Evolutionary conservation across 2,329 filamentous ascomycete genomes (phyloP).

Genomic region (Fusarium scirpi): DNA sequence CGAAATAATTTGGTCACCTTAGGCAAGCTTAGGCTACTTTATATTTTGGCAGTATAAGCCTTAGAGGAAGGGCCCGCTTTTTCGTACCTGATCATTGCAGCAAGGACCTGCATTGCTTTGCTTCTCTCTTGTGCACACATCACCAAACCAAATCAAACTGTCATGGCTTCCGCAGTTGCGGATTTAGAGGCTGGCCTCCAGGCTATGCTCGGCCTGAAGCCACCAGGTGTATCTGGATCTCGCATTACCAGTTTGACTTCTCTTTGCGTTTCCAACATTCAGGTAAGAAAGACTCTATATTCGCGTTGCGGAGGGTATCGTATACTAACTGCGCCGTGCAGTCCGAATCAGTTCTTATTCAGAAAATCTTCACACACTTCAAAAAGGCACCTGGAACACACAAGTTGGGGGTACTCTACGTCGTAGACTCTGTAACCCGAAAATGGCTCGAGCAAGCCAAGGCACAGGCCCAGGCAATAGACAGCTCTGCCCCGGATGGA

Average conservation of each 20-base stretch:
- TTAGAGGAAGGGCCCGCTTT: background rate
- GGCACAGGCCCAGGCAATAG: constrained; percentile 83
- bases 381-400: constrained; percentile 94
- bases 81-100: background rate
- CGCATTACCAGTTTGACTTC: constrained; percentile 89
- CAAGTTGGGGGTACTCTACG: constrained; percentile 99
- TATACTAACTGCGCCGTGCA: constrained; percentile 55
- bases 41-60: background rate
- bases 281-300: constrained; percentile 68
- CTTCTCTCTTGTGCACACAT: constrained; percentile 27
- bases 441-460: constrained; percentile 98
- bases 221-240: constrained; percentile 92
- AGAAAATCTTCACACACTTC: constrained; percentile 97
- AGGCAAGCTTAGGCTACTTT: background rate
- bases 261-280: constrained; percentile 88
- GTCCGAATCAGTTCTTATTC: constrained; percentile 94
- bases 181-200: constrained; percentile 92
- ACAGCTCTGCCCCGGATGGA: constrained; percentile 85
- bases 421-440: constrained; percentile 99
- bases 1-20: background rate
- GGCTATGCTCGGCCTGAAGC: constrained; percentile 90
- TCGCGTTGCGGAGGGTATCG: background rate
- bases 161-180: constrained; percentile 85
- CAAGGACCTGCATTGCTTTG: constrained; percentile 11
- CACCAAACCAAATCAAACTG: constrained; percentile 45